phyloP scores from a whole-genome alignment of 352 stramenopile genomes.

The Globisporangium uncinulatum region DNA sequence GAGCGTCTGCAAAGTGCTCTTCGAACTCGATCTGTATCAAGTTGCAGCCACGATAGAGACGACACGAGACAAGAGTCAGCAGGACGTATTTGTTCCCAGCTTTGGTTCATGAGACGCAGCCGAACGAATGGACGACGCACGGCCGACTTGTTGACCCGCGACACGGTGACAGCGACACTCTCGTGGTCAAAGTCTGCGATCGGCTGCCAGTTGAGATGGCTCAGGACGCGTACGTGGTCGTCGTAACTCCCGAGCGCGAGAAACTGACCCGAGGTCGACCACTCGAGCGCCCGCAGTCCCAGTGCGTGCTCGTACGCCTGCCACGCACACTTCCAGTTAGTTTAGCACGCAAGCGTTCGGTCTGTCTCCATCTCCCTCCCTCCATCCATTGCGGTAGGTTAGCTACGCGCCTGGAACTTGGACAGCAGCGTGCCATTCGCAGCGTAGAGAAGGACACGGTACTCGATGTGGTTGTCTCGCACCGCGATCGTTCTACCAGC shows the following conservation, averaged over 20 bases:
- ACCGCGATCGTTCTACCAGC: constrained; percentile 49
- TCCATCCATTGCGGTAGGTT: no score
- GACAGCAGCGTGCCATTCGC: constrained; percentile 49
- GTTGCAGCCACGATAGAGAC: not conserved
- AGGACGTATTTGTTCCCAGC: no score
- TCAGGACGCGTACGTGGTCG: constrained; percentile 68
- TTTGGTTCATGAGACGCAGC: not conserved
- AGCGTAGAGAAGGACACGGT: constrained; percentile 66
- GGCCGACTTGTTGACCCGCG: constrained; percentile 38
- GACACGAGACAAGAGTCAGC: not conserved
- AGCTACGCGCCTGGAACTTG: constrained; percentile 58
- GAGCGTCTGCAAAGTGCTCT: constrained; percentile 48
- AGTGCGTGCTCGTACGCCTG: constrained; percentile 79
- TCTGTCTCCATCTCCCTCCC: no score
- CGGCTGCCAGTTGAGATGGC: constrained; percentile 71
- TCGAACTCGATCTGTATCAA: constrained; percentile 55
- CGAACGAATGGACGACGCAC: not conserved
- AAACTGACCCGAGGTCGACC: constrained; percentile 75
- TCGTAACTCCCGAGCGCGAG: constrained; percentile 77
- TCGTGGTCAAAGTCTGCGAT: constrained; percentile 74
- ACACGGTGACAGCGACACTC: constrained; percentile 35
- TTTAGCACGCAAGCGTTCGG: no score
- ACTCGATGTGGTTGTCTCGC: constrained; percentile 70
- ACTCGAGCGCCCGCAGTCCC: constrained; percentile 65
- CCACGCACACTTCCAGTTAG: no score